Evolutionary conservation across 192 early-diverging fungal species (phyloP), one percentile per base, ranked within the genome.

Genomic region (Mortierella alpina): DNA sequence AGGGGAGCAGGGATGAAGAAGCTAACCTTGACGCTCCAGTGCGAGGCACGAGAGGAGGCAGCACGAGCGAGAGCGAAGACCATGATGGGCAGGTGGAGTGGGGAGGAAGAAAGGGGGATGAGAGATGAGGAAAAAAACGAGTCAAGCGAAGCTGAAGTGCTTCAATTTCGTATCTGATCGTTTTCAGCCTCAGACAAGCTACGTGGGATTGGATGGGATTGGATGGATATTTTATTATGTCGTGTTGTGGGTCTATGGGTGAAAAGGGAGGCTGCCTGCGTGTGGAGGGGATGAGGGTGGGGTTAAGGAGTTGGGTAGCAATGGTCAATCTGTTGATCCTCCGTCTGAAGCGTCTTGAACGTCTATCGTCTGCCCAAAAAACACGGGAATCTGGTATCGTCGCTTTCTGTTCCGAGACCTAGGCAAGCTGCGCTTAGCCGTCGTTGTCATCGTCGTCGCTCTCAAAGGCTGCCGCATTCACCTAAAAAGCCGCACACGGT

Each of bases 21-120:
- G 14, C 8, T 10, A 69, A 80, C 77, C 70, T 80, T 80, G 66
- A 68, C 70, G 54, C 77, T 72, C 77, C 70, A 80, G 60, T 80
- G 77, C 45, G 77, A 72, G 48, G 77, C 52, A 18, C 77, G 77
- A 45, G 70, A 22, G 23, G 77, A 20, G 22, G 70, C 77, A 41
- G 76, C 41, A 57, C 77, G 77, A 53, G 70, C 77, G 58, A 80
- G 45, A 72, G 77, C 77, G 45, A 80, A 80, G 57, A 51, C 68
- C 77, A 80, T 80, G 40, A 50, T 66, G 68, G 31, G 42, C 22
- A 31, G 13, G 5, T 23, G 31, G 57, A 54, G 23, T 59, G 60
- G 42, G 15, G 23, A 58, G 64, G 20, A 47, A 57, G 54, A n/a
- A 59, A 18, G 18, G 15, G 46, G 9, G 46, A 59, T 47, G 57